Evolutionary conservation across 306 rosid species (phyloP), one percentile per base, ranked within the genome.

Genomic region (Myrica gale): DNA sequence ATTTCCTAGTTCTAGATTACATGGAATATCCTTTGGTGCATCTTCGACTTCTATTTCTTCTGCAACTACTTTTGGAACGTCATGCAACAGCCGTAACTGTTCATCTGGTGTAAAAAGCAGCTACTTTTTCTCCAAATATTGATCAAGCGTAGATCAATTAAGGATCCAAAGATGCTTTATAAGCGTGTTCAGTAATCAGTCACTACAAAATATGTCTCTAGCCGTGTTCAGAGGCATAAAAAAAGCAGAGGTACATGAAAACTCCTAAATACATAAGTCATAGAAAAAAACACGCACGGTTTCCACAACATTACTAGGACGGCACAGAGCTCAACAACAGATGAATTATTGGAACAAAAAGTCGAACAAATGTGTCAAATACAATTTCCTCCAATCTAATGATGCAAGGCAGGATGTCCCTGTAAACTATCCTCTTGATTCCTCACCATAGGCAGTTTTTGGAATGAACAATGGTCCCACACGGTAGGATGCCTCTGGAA

Each of bases 101-200:
- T 93, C 97, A 13, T 80, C 93, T 19, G 81, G 84, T 76, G 62
- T 82, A 76, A 87, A 85, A 69, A 93, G 97, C 83, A 88, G 87
- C 48, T 82, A 87, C 86, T 85, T 88, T 85, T 76, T 91, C 53
- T 81, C 89, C 58, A 93, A 81, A 81, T 90, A 90, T 75, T 90
- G 92, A 54, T 60, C 83, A 74, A 91, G 84, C 81, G 92, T 93
- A 83, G 44, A 79, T 68, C 19, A 77, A 77, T 89, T 84, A 89
- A 89, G 93, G 98, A 84, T 77, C 65, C 72, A 67, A 51, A 37
- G 21, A 15, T 13, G 39, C 26, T 80, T 73, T 62, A 46, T 16
- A 72, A 15, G 43, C 71, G 54, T 42, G 42, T 23, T 48, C 15
- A 61, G 32, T 74, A 48, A 48, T 57, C 72, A 58, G 41, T 71